Conservation (phyloP, 768 basidiomycete genomes). For the Plicaturopsis crispa region DNA sequence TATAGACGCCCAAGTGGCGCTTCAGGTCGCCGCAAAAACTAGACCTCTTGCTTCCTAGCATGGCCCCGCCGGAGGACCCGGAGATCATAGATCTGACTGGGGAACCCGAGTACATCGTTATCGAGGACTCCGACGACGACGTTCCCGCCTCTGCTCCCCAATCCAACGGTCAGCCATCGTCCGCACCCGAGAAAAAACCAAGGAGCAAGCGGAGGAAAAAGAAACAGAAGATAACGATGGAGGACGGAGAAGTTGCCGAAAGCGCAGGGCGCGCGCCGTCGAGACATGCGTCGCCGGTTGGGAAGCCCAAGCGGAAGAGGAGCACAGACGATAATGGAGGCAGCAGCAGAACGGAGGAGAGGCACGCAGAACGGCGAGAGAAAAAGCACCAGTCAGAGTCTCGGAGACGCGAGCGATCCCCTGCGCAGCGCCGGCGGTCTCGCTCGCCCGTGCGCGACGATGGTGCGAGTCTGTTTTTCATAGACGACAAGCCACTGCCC, state of each 20-base stretch:
- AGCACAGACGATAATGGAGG: constrained; percentile 2
- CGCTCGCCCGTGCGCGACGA: constrained; percentile 29
- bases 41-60: background rate
- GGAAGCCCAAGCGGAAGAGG: constrained; percentile 4
- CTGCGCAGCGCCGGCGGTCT: constrained; percentile 26
- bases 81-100: constrained; percentile 26
- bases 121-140: constrained; percentile 19
- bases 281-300: constrained; percentile 13
- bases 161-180: constrained; percentile 5
- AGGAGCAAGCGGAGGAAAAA: constrained; percentile 21
- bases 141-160: constrained; percentile 1
- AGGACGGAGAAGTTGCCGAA: constrained; percentile 7
- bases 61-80: background rate
- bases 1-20: too few species aligned
- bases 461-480: constrained; percentile 32
- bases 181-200: constrained; percentile 14
- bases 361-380: background rate
- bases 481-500: constrained; percentile 36
- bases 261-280: constrained; percentile 13
- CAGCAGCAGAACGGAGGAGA: background rate
- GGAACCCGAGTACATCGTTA: constrained; percentile 19
- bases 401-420: constrained; percentile 9
- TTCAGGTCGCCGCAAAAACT: too few species aligned
- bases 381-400: too few species aligned
- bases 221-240: constrained; percentile 13